phyloP scores from a whole-genome alignment of 768 basidiomycete genomes.

The Russula emetica region DNA sequence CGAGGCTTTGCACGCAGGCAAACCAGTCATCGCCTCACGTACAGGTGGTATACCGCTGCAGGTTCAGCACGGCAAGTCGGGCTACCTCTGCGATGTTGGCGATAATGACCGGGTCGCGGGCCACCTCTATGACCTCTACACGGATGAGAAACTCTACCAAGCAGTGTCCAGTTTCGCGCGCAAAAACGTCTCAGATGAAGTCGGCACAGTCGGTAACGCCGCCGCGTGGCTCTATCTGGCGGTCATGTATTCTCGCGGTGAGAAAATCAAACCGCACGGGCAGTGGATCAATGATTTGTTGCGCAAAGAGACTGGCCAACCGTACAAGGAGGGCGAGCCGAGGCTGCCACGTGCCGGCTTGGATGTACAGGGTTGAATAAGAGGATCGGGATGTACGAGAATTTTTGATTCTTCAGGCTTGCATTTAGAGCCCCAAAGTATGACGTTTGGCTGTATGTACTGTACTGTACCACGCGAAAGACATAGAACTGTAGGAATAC shows the following conservation, averaged over 20 bases:
- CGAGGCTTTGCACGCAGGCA: conserved; percentile 87
- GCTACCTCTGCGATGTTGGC: conserved; percentile 74
- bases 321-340: conserved; percentile 63
- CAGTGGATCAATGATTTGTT: conserved; percentile 83
- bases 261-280: conserved; percentile 74
- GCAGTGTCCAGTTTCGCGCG: conserved; percentile 46
- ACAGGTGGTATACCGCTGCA: conserved; percentile 96
- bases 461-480: background rate
- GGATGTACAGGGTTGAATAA: conserved; percentile 17
- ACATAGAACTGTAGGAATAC: conserved; percentile 1
- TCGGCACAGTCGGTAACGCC: conserved; percentile 78
- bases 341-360: conserved; percentile 53
- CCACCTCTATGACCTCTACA: conserved; percentile 73
- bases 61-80: conserved; percentile 81
- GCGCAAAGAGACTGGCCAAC: conserved; percentile 69
- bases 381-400: background rate
- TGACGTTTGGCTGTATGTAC: conserved; percentile 3
- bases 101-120: conserved; percentile 73
- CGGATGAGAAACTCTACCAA: conserved; percentile 58
- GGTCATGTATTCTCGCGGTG: conserved; percentile 71
- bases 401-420: background rate
- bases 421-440: conserved; percentile 7
- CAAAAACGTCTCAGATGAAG: conserved; percentile 80
- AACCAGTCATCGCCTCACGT: conserved; percentile 75
- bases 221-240: conserved; percentile 65